Percentiles rank a stretch among this genome's conserved stretches.
Conservation (phyloP, 257 asterid genomes). For the Penstemon davidsonii region DNA sequence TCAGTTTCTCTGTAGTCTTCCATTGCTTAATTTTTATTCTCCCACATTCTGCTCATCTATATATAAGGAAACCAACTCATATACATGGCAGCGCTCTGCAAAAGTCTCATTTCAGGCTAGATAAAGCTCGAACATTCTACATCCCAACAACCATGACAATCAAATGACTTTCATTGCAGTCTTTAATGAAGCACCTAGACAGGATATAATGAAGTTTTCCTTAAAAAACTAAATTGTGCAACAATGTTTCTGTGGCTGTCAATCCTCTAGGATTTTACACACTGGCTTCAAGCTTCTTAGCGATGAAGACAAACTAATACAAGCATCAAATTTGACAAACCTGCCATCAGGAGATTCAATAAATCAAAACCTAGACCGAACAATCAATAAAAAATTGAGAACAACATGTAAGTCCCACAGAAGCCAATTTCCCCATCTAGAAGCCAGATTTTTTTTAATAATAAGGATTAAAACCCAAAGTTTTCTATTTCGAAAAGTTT, state of each 20-base stretch:
- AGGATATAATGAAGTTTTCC: constrained; percentile 15
- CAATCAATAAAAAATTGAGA: constrained; percentile 12
- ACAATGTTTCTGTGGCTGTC: constrained; percentile 15
- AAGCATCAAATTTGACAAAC: constrained; percentile 16
- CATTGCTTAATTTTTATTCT: constrained; percentile 49
- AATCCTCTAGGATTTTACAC: constrained; percentile 23
- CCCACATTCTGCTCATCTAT: constrained; percentile 30
- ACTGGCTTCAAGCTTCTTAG: constrained; percentile 26
- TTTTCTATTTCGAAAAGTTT: background rate
- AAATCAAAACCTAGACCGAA: constrained; percentile 8
- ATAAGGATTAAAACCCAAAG: constrained; percentile 8
- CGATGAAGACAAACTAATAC: constrained; percentile 22
- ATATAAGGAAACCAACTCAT: constrained; percentile 24
- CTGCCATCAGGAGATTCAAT: constrained; percentile 19
- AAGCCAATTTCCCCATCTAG: background rate
- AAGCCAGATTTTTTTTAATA: background rate
- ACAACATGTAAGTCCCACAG: background rate
- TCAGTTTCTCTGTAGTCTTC: constrained; percentile 75
- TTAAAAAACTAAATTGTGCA: constrained; percentile 19
- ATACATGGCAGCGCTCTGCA: constrained; percentile 19
- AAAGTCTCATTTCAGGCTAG: constrained; percentile 18
- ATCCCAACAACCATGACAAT: constrained; percentile 21
- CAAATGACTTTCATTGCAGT: constrained; percentile 21
- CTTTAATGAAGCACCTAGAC: constrained; percentile 13
- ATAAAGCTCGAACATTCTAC: constrained; percentile 23